Conservation (phyloP, 192 early-diverging fungal genomes). For the Coemansia sp. region DNA sequence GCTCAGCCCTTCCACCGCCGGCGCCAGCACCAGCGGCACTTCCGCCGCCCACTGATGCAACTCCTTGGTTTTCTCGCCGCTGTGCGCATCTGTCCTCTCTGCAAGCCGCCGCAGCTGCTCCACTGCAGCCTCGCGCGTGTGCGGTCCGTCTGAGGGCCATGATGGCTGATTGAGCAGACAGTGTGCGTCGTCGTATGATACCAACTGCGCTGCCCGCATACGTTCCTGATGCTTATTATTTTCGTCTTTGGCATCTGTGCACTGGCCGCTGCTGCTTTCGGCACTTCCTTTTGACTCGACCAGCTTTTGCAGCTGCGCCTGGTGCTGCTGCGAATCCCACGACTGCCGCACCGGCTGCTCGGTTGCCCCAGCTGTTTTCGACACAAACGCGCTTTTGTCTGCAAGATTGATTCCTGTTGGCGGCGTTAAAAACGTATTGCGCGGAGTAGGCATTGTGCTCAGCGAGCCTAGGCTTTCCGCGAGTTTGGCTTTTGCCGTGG, state of each 20-base stretch:
- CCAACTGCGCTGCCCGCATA: not conserved
- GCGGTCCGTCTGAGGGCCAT: slow-evolving; percentile 10
- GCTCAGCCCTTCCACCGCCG: slow-evolving; percentile 29
- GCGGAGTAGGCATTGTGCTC: slow-evolving; percentile 51
- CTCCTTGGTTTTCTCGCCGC: not conserved
- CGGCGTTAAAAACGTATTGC: slow-evolving; percentile 48
- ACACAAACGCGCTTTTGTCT: slow-evolving; percentile 10
- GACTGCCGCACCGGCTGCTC: slow-evolving; percentile 3
- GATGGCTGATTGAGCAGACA: slow-evolving; percentile 27
- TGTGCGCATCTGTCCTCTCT: not conserved
- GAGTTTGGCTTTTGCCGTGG: slow-evolving; percentile 13
- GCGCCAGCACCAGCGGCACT: slow-evolving; percentile 34
- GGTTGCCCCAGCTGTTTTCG: not conserved
- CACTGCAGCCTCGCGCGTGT: slow-evolving; percentile 33
- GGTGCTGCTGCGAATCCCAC: slow-evolving; percentile 43
- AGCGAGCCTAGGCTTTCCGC: slow-evolving; percentile 43
- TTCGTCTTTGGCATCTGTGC: slow-evolving; percentile 1
- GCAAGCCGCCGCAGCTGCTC: slow-evolving; percentile 28
- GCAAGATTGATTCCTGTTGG: slow-evolving; percentile 40
- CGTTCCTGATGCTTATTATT: not conserved
- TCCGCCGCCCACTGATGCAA: not conserved
- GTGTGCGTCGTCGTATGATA: slow-evolving; percentile 51
- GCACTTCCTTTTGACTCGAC: slow-evolving; percentile 27
- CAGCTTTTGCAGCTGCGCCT: slow-evolving; percentile 38
- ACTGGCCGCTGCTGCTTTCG: not conserved